Conservation (phyloP, 176 grass and related monocot species). For the Bonia amplexicaulis region DNA sequence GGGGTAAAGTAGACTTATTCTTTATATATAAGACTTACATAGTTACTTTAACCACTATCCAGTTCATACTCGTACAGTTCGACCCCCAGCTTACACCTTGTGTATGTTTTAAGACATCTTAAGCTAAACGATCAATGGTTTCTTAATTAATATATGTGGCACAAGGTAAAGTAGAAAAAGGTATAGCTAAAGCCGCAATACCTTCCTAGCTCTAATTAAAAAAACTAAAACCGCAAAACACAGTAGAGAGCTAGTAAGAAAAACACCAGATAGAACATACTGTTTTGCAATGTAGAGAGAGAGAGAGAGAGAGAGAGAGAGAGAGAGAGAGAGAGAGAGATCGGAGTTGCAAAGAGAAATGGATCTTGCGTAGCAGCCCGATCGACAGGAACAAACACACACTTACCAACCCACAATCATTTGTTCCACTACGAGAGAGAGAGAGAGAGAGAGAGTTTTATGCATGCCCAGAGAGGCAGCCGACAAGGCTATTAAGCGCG, state of each 20-base stretch:
- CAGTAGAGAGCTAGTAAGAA: not conserved
- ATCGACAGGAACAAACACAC: not conserved
- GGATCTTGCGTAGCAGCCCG: not conserved
- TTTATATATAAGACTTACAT: not conserved
- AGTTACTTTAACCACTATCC: not conserved
- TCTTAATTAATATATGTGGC: not conserved
- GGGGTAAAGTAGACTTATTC: too few relatives aligned
- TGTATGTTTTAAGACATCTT: not conserved
- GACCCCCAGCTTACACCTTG: not conserved
- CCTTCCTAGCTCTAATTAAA: not conserved
- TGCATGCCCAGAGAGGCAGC: constrained; percentile 28
- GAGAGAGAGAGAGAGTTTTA: not conserved
- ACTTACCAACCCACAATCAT: constrained; percentile 27
- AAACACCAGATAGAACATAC: not conserved
- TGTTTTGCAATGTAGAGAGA: not conserved
- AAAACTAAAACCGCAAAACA: not conserved
- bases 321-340: not conserved
- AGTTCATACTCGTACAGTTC: not conserved
- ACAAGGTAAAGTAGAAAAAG: not conserved
- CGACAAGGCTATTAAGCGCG: constrained; percentile 27
- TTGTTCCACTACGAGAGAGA: not conserved
- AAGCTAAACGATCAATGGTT: not conserved
- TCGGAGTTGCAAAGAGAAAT: not conserved
- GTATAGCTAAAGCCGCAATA: not conserved
- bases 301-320: too few relatives aligned